Conservation (phyloP, 768 basidiomycete genomes). For the Suillus luteus region DNA sequence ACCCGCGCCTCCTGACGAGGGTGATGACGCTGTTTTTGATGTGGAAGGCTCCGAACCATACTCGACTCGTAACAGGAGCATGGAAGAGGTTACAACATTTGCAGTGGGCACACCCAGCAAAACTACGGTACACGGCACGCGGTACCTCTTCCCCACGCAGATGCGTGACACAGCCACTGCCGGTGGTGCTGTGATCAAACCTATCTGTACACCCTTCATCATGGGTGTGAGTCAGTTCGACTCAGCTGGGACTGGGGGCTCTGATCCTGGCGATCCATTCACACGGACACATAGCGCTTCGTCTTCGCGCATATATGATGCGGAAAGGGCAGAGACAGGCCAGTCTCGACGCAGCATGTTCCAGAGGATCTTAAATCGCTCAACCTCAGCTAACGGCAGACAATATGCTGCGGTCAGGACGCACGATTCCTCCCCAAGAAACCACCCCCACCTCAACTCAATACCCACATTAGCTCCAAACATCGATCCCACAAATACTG, state of each 20-base stretch:
- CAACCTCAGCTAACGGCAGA: background rate
- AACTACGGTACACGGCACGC: slow-evolving; percentile 30
- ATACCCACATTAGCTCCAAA: background rate
- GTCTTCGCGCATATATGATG: background rate
- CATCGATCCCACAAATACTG: background rate
- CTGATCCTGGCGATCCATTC: slow-evolving; percentile 31
- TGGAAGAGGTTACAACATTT: slow-evolving; percentile 30
- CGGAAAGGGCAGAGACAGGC: background rate
- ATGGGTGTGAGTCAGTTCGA: slow-evolving; percentile 23
- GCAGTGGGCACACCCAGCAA: slow-evolving; percentile 32
- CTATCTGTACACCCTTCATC: slow-evolving; percentile 10
- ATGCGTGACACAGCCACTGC: slow-evolving; percentile 15
- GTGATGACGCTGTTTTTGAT: slow-evolving; percentile 17
- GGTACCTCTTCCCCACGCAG: slow-evolving; percentile 22
- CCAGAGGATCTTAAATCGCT: background rate
- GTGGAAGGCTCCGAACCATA: slow-evolving; percentile 14
- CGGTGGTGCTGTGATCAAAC: slow-evolving; percentile 7
- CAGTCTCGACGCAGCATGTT: slow-evolving; percentile 5
- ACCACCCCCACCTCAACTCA: background rate
- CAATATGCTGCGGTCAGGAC: slow-evolving; percentile 16
- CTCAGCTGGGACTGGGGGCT: slow-evolving; percentile 26
- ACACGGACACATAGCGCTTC: slow-evolving; percentile 1
- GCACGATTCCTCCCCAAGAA: background rate
- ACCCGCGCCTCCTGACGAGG: slow-evolving; percentile 19
- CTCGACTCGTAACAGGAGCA: slow-evolving; percentile 16